Conservation (phyloP, 768 basidiomycete species). For the Lanmaoa pseudosensibilis region DNA sequence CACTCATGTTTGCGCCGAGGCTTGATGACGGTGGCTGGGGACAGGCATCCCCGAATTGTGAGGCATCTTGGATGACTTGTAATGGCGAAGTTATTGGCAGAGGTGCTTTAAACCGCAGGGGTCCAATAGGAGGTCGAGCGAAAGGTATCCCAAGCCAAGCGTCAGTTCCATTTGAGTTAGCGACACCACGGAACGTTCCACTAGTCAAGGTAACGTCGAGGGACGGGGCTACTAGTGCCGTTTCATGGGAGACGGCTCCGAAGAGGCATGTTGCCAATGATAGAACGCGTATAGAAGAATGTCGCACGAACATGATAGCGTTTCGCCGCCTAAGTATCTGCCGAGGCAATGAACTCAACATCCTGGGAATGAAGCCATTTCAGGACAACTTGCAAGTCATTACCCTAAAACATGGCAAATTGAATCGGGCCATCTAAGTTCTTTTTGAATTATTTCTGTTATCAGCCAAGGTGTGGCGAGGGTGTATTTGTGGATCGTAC, state of each 20-base stretch:
- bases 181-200: slow-evolving; percentile 49
- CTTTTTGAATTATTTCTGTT: too few relatives aligned
- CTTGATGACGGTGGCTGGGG: slow-evolving; percentile 42
- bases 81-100: slow-evolving; percentile 38
- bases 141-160: slow-evolving; percentile 64
- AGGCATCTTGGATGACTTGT: slow-evolving; percentile 40
- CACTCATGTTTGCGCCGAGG: slow-evolving; percentile 46
- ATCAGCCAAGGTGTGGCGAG: too few relatives aligned
- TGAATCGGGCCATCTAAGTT: too few relatives aligned
- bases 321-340: background rate
- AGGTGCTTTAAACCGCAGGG: slow-evolving; percentile 58
- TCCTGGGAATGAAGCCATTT: too few relatives aligned
- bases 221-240: background rate
- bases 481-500: too few relatives aligned
- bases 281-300: background rate
- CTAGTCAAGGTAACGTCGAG: slow-evolving; percentile 40
- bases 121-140: slow-evolving; percentile 55
- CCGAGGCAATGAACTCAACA: too few relatives aligned
- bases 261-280: background rate
- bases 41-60: slow-evolving; percentile 54
- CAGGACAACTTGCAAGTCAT: too few relatives aligned
- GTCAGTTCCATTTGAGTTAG: slow-evolving; percentile 45
- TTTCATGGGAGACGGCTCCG: background rate
- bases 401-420: too few relatives aligned
- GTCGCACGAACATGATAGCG: background rate